Percentiles rank a stretch among this genome's conserved stretches.
Conservation (phyloP, 495 filamentous ascomycete genomes). For the Durotheca rogersii region DNA sequence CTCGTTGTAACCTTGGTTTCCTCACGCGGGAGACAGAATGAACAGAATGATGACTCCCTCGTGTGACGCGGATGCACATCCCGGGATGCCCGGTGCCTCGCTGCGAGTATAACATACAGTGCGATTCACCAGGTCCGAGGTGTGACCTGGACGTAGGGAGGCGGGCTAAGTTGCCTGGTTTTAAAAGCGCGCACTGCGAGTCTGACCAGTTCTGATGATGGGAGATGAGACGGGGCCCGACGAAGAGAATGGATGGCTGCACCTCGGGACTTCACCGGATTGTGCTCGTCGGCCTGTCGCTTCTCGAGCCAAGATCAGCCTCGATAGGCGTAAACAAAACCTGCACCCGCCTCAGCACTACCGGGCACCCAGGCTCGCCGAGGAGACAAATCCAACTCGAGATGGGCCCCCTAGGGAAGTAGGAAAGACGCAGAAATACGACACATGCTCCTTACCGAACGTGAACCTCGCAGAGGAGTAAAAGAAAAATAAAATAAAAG, state of each 20-base stretch:
- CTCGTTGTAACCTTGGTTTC: not conserved
- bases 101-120: slow-evolving; percentile 6
- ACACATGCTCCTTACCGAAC: no score
- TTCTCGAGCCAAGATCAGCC: not conserved
- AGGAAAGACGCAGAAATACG: no score
- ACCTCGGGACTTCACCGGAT: not conserved
- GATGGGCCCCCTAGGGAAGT: no score
- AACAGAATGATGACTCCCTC: slow-evolving; percentile 7
- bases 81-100: slow-evolving; percentile 18
- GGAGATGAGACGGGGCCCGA: slow-evolving; percentile 1
- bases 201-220: not conserved
- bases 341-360: not conserved
- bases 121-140: slow-evolving; percentile 9
- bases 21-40: no score
- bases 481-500: no score
- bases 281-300: not conserved
- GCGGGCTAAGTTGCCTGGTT: not conserved
- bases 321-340: not conserved
- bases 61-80: slow-evolving; percentile 22
- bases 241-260: not conserved
- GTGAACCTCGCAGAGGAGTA: no score
- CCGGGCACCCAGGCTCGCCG: not conserved
- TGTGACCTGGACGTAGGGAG: slow-evolving; percentile 12
- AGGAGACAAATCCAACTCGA: not conserved
- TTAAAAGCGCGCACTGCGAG: not conserved